Base-by-base conservation (phyloP, 495 filamentous ascomycete species). In the Sporormia fimetaria region DNA sequence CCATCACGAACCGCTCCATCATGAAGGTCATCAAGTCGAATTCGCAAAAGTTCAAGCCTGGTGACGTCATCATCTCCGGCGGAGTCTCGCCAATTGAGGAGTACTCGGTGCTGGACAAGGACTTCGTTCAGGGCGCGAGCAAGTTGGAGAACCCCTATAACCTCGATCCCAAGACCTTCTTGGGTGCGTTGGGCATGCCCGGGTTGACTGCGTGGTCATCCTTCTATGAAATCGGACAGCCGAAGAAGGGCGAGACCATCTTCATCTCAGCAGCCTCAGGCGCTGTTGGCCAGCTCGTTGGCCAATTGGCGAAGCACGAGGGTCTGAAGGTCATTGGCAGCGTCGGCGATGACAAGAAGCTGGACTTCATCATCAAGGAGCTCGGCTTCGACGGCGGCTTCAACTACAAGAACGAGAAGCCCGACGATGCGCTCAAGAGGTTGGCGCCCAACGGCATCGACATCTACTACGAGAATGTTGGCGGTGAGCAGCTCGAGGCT, bases 391-490 rank as follows among this genome's bases (percentile, higher is more conserved):
- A 74, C 45, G 64, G 43, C 12, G 70, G 66, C 2, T 74, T 69
- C 54, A 74, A 74, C 57, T 74, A 74, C 55, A 83, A 83, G 70
- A 81, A 67, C 16, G 78, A 80, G 63, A 73, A 75, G 51, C 67
- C 79, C 12, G 52, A 53, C 1, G 78, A 82, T 32, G 88, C 86
- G 1, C 64, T 94, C 34, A 61, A 66, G 47, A 70, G 83, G 47
- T 63, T 93, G 29, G 82, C 81, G 4, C 87, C 86, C 0, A 55
- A 88, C 21, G 88, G 87, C 8, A 70, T 95, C 33, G 85, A 94
- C 56, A 93, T 96, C 58, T 94, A 94, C 65, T 96, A 79, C 52
- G 87, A 96, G 60, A 94, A 94, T 47, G 87, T 96, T 14, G 87
- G 87, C 6, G 87, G 87, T 6, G 84, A 88, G 65, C 79, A 85